These are phyloP conservation scores for Euphorbia peplus DNA, from an alignment of 345 rosid genomes.

Conservation along the genomic window DNA sequence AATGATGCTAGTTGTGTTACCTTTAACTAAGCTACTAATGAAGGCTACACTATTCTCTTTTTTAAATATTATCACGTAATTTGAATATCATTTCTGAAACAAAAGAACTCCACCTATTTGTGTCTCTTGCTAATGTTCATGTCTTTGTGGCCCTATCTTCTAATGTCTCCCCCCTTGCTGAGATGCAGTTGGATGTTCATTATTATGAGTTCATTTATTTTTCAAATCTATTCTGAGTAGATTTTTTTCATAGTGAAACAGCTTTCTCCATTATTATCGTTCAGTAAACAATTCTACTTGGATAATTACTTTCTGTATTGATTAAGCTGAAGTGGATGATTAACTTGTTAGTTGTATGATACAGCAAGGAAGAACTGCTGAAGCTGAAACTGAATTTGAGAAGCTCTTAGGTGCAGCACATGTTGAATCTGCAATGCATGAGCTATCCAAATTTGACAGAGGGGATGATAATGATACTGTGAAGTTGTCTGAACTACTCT, in stretches of 20 bases:
- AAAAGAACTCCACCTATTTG: background rate
- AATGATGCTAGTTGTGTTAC: background rate
- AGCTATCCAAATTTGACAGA: constrained; percentile 69
- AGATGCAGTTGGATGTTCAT: background rate
- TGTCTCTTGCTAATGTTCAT: background rate
- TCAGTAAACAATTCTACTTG: background rate
- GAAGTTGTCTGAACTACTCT: constrained; percentile 61
- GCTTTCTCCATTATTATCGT: background rate
- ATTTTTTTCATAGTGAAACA: background rate
- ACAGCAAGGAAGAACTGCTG: constrained; percentile 78
- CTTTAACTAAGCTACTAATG: background rate
- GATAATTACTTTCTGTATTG: background rate
- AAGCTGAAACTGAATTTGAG: constrained; percentile 85
- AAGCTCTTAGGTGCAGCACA: constrained; percentile 79
- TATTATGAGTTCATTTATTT: too few relatives aligned
- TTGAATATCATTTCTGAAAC: background rate
- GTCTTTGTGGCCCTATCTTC: background rate
- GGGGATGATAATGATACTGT: constrained; percentile 66
- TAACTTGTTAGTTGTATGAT: constrained; percentile 21
- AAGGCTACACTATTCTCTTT: background rate
- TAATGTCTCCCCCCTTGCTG: background rate
- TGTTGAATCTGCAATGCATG: constrained; percentile 73
- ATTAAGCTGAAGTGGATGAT: constrained; percentile 8
- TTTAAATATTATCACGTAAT: background rate
- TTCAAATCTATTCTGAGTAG: too few relatives aligned